Conservation (phyloP, 345 rosid genomes). For the Rhodomyrtus tomentosa region DNA sequence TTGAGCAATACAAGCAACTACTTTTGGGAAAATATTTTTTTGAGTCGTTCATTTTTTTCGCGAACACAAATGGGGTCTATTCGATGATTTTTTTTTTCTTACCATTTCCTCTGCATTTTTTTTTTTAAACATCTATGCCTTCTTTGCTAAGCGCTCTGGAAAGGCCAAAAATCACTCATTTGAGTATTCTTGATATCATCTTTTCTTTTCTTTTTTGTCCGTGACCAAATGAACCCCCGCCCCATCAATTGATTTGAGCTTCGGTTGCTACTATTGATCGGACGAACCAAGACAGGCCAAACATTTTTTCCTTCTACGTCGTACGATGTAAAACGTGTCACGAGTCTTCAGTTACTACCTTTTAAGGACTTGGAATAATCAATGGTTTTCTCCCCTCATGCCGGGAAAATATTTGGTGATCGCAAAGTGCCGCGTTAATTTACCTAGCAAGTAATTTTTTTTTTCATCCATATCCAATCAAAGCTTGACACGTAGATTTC, state of each 20-base stretch:
- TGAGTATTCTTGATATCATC: background rate
- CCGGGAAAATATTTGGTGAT: no score
- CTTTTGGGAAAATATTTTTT: no score
- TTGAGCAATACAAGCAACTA: no score
- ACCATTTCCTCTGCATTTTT: no score
- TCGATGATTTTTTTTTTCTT: no score
- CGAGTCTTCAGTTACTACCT: background rate
- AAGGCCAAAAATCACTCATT: background rate
- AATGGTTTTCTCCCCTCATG: background rate
- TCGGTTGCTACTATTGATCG: background rate
- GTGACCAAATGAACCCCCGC: background rate
- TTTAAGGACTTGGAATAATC: background rate
- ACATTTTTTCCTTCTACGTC: background rate
- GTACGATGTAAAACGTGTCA: no score
- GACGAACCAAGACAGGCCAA: background rate
- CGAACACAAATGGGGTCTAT: no score
- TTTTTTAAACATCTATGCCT: background rate
- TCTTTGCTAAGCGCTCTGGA: background rate
- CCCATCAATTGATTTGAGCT: background rate
- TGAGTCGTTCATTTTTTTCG: no score
- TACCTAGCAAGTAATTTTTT: no score
- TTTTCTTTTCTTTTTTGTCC: background rate
- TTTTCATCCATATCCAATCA: no score
- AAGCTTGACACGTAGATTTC: no score
- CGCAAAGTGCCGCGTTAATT: no score